These are phyloP conservation scores for Gossypium davidsonii DNA, from an alignment of 441 rosid genomes.

Conservation along the genomic window DNA sequence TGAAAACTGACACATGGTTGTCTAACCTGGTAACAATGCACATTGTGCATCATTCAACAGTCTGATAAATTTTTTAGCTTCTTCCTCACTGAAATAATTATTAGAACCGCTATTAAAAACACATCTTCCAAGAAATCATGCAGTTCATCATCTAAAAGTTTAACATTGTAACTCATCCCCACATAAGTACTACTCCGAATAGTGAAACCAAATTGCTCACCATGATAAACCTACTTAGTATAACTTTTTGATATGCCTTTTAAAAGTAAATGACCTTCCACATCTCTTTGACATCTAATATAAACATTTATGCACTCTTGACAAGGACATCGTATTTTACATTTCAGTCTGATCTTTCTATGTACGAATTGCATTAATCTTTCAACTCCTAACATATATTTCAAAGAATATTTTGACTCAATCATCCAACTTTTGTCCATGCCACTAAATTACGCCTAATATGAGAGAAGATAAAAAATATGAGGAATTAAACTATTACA, in stretches of 20 bases:
- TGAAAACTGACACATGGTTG: too few species aligned
- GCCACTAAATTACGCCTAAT: neutral
- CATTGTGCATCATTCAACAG: neutral
- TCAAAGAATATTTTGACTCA: neutral
- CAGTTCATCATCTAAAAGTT: neutral
- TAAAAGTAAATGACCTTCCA: neutral
- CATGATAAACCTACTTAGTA: neutral
- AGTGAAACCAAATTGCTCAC: neutral
- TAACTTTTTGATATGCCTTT: neutral
- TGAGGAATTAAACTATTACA: too few species aligned
- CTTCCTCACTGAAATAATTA: neutral
- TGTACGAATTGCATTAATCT: neutral
- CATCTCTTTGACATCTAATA: neutral
- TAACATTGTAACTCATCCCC: neutral
- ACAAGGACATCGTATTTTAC: neutral
- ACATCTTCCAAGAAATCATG: neutral
- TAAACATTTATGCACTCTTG: too few species aligned
- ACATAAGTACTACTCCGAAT: neutral
- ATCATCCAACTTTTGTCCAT: neutral
- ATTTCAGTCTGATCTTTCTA: neutral
- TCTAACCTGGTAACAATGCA: neutral
- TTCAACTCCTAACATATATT: neutral
- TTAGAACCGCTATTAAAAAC: neutral
- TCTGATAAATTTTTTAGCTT: neutral
- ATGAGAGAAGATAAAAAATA: too few species aligned